Percentiles rank a stretch among this genome's conserved stretches.
Conservation (phyloP, 352 stramenopile genomes). For the Globisporangium splendens region DNA sequence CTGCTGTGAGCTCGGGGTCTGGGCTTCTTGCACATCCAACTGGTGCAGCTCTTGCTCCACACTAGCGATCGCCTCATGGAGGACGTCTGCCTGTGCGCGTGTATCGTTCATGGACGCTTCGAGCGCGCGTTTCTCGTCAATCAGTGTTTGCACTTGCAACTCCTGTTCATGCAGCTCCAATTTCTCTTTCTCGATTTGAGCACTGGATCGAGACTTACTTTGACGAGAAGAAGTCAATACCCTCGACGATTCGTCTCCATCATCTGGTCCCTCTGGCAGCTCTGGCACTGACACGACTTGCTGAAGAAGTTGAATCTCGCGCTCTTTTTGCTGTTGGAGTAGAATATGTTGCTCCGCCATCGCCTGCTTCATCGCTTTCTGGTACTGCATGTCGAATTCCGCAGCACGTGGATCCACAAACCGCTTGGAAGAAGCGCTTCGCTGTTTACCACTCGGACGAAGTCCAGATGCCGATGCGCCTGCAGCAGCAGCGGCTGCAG, state of each 20-base stretch:
- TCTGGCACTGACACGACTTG: conserved; percentile 42
- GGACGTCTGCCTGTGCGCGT: conserved; percentile 17
- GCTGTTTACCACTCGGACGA: background rate
- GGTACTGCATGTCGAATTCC: conserved; percentile 65
- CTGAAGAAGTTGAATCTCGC: conserved; percentile 49
- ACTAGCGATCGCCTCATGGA: conserved; percentile 26
- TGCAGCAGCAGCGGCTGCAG: conserved; percentile 29
- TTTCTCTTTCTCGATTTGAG: conserved; percentile 7
- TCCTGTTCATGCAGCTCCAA: conserved; percentile 33
- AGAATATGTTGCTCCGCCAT: conserved; percentile 42
- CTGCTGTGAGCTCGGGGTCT: conserved; percentile 21
- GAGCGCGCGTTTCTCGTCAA: conserved; percentile 40
- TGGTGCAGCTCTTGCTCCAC: conserved; percentile 38
- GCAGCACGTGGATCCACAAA: conserved; percentile 20
- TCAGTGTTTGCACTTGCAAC: conserved; percentile 32
- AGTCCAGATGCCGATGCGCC: background rate
- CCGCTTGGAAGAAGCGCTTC: conserved; percentile 1
- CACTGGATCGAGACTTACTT: conserved; percentile 4
- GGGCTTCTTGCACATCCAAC: conserved; percentile 30
- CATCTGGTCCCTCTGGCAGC: conserved; percentile 4
- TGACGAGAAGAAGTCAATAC: too few species aligned
- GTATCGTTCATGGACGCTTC: conserved; percentile 26
- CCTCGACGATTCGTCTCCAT: background rate
- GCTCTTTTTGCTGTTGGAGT: conserved; percentile 32
- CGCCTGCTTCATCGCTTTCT: conserved; percentile 48